These are phyloP conservation scores for Bruguiera hainesii DNA, from an alignment of 441 rosid species.

Conservation along the genomic window DNA sequence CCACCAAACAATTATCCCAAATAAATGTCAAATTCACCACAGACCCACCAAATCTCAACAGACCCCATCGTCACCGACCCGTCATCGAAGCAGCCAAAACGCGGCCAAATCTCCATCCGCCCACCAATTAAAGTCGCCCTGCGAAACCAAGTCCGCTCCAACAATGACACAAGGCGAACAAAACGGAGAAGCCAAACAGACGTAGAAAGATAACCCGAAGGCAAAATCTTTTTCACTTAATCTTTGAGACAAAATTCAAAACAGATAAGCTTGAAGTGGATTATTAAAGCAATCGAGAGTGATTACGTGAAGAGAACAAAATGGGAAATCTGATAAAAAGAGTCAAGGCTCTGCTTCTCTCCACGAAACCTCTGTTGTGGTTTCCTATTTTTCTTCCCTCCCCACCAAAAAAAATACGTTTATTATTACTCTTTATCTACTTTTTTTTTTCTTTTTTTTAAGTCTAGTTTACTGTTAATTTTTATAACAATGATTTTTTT, in stretches of 20 bases:
- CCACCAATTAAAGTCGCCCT: slow-evolving; percentile 25
- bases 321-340: slow-evolving; percentile 26
- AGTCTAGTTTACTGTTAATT: background rate
- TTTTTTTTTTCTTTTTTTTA: background rate
- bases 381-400: background rate
- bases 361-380: slow-evolving; percentile 46
- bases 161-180: slow-evolving; percentile 11
- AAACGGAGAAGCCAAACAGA: slow-evolving; percentile 6
- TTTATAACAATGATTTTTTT: background rate
- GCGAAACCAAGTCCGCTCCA: slow-evolving; percentile 13
- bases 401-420: no score
- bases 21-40: slow-evolving; percentile 9
- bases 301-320: slow-evolving; percentile 46
- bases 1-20: slow-evolving; percentile 12
- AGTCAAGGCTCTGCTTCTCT: slow-evolving; percentile 23
- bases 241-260: background rate
- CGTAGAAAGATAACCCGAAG: background rate
- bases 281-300: slow-evolving; percentile 29
- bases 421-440: background rate
- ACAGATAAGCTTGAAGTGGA: slow-evolving; percentile 15
- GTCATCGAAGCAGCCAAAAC: slow-evolving; percentile 21
- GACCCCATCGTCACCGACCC: slow-evolving; percentile 32
- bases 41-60: slow-evolving; percentile 16
- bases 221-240: background rate
- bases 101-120: slow-evolving; percentile 1